Evolutionary conservation across 768 basidiomycete genomes (phyloP), one percentile per base, ranked within the genome.

Genomic region (Panellus pusillus): DNA sequence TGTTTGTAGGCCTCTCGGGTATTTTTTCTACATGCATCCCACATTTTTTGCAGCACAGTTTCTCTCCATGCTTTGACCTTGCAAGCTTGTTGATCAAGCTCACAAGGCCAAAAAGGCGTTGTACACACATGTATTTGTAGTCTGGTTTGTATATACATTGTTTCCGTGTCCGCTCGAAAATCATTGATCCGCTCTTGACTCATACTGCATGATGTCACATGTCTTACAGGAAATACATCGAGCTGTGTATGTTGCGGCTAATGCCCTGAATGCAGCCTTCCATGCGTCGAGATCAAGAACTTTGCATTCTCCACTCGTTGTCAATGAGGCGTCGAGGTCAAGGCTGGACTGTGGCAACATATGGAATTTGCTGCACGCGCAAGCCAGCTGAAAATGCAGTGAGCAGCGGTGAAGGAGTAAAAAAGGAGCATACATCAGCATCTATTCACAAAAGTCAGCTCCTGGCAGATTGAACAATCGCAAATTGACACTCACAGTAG

Each of bases 401-500:
- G 41, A n/a, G 9, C 24, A 17, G 37, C 32, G 19, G 17, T 20
- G 18, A 19, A 27, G 27, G 18, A 27, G 8, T 2, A 32, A 46
- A 14, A 28, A 31, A 36, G n/a, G 18, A 27, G 39, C 58, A 28
- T 55, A 67, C 64, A 50, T 68, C 65, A 4, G 67, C 67, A 47
- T 68, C 67, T 68, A 42, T 9, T 13, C 6, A 7, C n/a, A 18
- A 4, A 42, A 19, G 5, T 6, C 9, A 9, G 24, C 13, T 41
- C 41, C 54, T 14, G 61, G 47, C 14, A 13, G 45, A 35, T 12
- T 14, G 11, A 31, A 15, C 6, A 27, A n/a, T n/a, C n/a, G n/a
- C n/a, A 19, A 17, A 9, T 40, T 17, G 17, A 68, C 74, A 57
- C 59, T 67, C 55, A 82, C 80, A 83, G 48, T 83, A 83, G 0